Evolutionary conservation across 768 basidiomycete species (phyloP).

Genomic region (Leccinum truebloodii): DNA sequence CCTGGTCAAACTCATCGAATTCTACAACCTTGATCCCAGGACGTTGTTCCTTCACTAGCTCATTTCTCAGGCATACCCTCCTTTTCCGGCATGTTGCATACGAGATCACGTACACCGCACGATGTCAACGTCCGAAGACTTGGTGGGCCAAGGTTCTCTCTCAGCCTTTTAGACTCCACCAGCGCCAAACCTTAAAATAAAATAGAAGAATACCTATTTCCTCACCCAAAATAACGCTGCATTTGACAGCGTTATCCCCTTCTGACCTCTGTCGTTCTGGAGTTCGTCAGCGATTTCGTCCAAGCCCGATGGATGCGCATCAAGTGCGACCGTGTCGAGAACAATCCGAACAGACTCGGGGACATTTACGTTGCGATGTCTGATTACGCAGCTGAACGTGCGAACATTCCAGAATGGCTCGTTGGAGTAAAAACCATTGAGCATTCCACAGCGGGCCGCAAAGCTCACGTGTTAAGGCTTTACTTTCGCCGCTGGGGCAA

Average conservation of each 20-base stretch:
- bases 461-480: conserved; percentile 14
- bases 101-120: conserved; percentile 31
- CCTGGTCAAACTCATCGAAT: neutral
- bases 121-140: conserved; percentile 11
- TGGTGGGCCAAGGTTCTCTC: conserved; percentile 13
- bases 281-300: conserved; percentile 13
- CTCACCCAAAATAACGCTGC: conserved; percentile 8
- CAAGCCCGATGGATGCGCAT: conserved; percentile 7
- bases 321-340: conserved; percentile 16
- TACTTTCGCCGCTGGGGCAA: conserved; percentile 9
- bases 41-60: neutral
- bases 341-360: conserved; percentile 12
- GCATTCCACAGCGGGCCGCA: conserved; percentile 1
- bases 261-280: conserved; percentile 13
- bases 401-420: conserved; percentile 8
- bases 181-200: conserved; percentile 12
- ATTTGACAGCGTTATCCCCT: conserved; percentile 29
- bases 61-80: conserved; percentile 28
- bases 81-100: conserved; percentile 17
- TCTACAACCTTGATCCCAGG: conserved; percentile 13
- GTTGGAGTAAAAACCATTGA: neutral
- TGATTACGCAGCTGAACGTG: conserved; percentile 12
- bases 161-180: conserved; percentile 29
- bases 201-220: neutral
- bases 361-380: conserved; percentile 5